phyloP scores from a whole-genome alignment of 225 moss, liverwort and hornwort species.

The Pseudisothecium myosuroides region DNA sequence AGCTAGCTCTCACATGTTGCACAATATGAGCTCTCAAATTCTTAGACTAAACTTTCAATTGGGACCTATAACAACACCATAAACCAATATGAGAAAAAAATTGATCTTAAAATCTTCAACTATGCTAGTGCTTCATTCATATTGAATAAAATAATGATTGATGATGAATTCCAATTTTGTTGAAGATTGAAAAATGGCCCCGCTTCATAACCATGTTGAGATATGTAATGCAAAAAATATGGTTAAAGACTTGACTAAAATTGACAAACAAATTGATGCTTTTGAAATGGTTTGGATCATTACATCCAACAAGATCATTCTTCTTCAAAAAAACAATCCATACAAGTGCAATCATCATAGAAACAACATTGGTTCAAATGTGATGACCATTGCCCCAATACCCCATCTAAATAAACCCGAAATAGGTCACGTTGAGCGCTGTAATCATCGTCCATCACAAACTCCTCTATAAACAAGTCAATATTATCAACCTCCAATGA shows the following conservation, averaged over 20 bases:
- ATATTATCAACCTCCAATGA: not conserved
- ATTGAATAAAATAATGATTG: not conserved
- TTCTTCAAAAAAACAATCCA: not conserved
- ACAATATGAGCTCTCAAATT: not conserved
- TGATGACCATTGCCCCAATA: not conserved
- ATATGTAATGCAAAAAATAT: not conserved
- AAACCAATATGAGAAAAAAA: not conserved
- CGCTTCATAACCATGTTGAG: not conserved
- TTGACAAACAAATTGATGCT: not conserved
- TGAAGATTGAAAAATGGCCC: not conserved
- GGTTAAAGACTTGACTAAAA: not conserved
- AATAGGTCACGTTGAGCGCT: too few species aligned
- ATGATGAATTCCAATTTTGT: not conserved
- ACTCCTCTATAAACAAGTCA: not conserved
- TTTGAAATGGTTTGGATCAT: not conserved
- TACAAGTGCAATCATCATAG: rapidly evolving
- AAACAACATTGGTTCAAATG: not conserved
- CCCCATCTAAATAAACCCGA: rapidly evolving
- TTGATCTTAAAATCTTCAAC: not conserved
- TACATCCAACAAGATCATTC: not conserved
- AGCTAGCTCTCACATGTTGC: rapidly evolving
- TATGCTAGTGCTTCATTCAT: not conserved
- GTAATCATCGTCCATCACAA: too few species aligned
- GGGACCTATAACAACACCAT: not conserved
- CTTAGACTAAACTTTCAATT: not conserved